A percentile compares a stretch with the other conserved stretches of the same genome.
These are phyloP conservation scores for Paspalum notatum DNA, from an alignment of 176 grass and related monocot species.

Conservation along the genomic window DNA sequence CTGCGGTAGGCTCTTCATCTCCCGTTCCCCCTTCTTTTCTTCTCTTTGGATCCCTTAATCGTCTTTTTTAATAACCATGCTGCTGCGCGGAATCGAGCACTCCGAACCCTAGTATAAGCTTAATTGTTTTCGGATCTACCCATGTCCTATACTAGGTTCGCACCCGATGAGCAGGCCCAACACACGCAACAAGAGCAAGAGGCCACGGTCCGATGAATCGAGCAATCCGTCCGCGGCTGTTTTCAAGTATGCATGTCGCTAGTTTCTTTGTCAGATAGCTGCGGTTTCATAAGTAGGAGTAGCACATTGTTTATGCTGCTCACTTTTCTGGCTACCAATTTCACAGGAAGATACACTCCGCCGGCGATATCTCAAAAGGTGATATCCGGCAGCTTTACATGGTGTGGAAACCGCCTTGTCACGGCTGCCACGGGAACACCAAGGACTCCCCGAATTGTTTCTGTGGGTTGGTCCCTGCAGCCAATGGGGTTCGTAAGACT, in stretches of 20 bases:
- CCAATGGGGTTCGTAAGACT: conserved; percentile 65
- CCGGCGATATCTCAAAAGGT: conserved; percentile 53
- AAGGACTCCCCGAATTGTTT: conserved; percentile 97
- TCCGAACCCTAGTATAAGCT: too few species aligned
- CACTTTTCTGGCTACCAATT: not conserved
- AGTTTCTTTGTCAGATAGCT: not conserved
- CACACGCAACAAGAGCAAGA: conserved; percentile 95
- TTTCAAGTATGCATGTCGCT: conserved; percentile 65
- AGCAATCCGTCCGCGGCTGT: conserved; percentile 54
- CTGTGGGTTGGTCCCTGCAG: conserved; percentile 71
- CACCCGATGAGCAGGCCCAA: conserved; percentile 74
- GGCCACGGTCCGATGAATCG: conserved; percentile 59
- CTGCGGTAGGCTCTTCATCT: too few species aligned
- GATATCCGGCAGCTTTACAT: conserved; percentile 86
- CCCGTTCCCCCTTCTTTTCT: too few species aligned
- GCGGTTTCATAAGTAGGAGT: conserved; percentile 9
- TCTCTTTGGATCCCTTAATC: too few species aligned
- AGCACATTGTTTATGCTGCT: conserved; percentile 15
- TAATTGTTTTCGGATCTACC: too few species aligned
- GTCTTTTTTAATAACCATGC: too few species aligned
- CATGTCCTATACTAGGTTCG: not conserved
- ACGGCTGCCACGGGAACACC: conserved; percentile 87
- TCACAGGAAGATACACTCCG: conserved; percentile 84
- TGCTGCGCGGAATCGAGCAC: too few species aligned
- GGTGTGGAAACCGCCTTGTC: conserved; percentile 61